Base-by-base conservation (phyloP, 2,329 filamentous ascomycete genomes). In the Trichoderma sp. region DNA sequence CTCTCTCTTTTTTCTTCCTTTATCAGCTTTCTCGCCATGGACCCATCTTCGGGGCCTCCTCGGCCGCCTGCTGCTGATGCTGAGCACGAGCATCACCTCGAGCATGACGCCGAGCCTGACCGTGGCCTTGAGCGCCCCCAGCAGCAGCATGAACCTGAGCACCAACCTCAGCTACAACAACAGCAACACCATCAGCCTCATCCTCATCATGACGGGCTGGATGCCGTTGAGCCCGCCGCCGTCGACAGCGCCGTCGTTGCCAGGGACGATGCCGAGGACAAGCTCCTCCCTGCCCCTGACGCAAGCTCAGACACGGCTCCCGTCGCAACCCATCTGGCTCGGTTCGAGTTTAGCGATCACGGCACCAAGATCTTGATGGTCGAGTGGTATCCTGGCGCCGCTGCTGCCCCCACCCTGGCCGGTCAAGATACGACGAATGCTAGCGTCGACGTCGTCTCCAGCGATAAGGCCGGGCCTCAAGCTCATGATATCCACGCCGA, bases 361-460 rank as follows among this genome's bases (percentile, higher is more conserved):
- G 93, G 93, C 48, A 96, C 92, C 70, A 97, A 97, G 82, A 90
- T 97, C 70, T 82, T 97, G 73, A 95, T 97, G 92, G 90, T 97
- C 45, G 93, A 97, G 78, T 97, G 93, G 93, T 89, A 92, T 76
- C 77, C 79, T 45, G 73, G 72, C 59, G 72, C 72, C 50, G 71
- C 70, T 39, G 61, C 58, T 25, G 50, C 53, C 57, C 57, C 63
- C 34, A 67, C 63, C 68, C 22, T 60, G 25, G 29, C 61, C 42
- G 35, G 37, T n/a, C 27, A 67, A 59, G 64, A 63, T 53, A 61
- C 50, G 50, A 54, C 61, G 37, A 57, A 25, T 56, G 27, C 50
- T 64, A 17, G 35, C 34, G 35, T 56, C 22, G 61, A 25, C 52
- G 37, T 25, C 13, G 61, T 48, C 61, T 42, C 60, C 22, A 22